Percentiles rank a stretch among this genome's conserved stretches.
phyloP scores from a whole-genome alignment of 2,329 filamentous ascomycete genomes.

The Arthrobotrys entomopaga region DNA sequence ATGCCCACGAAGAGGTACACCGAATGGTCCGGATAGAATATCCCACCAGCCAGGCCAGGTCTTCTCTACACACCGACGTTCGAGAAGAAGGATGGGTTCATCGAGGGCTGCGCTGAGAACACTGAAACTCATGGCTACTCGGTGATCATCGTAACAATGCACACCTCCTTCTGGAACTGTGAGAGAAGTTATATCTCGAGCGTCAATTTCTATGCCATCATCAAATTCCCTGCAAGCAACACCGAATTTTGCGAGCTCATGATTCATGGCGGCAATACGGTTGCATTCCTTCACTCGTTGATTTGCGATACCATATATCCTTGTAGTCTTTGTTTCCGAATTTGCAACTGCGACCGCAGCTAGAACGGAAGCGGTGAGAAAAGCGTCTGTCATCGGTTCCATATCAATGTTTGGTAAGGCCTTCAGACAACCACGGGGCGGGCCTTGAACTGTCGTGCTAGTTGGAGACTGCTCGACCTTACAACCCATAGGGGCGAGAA shows the following conservation, averaged over 20 bases:
- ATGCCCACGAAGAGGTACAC: slow-evolving; percentile 78
- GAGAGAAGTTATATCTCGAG: slow-evolving; percentile 66
- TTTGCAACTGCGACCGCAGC: slow-evolving; percentile 86
- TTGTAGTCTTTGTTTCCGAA: slow-evolving; percentile 72
- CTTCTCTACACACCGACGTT: slow-evolving; percentile 93
- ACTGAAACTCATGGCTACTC: slow-evolving; percentile 98
- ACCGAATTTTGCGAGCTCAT: slow-evolving; percentile 92
- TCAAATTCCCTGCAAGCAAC: slow-evolving; percentile 86
- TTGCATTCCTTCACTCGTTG: slow-evolving; percentile 99
- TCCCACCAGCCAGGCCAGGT: slow-evolving; percentile 99
- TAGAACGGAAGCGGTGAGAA: slow-evolving; percentile 91
- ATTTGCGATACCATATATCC: slow-evolving; percentile 93
- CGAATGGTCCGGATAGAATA: slow-evolving; percentile 79
- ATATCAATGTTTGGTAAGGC: slow-evolving; percentile 88
- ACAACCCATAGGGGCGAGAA: slow-evolving; percentile 93
- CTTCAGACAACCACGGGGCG: slow-evolving; percentile 76
- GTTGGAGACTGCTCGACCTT: slow-evolving; percentile 82
- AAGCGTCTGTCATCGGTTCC: slow-evolving; percentile 99
- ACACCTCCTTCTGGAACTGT: slow-evolving; percentile 73
- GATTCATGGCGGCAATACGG: slow-evolving; percentile 92
- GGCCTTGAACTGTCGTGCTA: slow-evolving; percentile 93
- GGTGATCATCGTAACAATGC: slow-evolving; percentile 96
- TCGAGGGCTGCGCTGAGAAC: slow-evolving; percentile 81
- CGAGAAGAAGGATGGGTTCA: slow-evolving; percentile 78
- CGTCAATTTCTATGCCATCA: slow-evolving; percentile 84